Percentiles rank a stretch among this genome's conserved stretches.
phyloP scores from a whole-genome alignment of 208 protist genomes.

The Leishmania aethiopica region DNA sequence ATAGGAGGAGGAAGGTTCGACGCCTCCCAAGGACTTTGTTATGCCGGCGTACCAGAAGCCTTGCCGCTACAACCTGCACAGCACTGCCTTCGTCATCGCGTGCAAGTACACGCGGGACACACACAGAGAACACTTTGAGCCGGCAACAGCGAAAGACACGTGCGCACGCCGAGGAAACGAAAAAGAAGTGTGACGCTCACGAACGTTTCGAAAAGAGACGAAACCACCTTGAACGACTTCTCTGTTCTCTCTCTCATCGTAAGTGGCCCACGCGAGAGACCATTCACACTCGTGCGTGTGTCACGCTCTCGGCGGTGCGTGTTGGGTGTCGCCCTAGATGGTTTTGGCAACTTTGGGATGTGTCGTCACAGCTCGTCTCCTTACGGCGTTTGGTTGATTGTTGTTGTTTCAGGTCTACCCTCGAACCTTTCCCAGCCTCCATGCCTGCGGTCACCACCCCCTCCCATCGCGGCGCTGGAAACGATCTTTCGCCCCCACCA shows the following conservation, averaged over 20 bases:
- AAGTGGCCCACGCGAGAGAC: not conserved
- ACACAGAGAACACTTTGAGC: not conserved
- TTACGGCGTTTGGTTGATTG: not conserved
- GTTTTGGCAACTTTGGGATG: not conserved
- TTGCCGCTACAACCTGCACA: constrained; percentile 80
- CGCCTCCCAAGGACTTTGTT: constrained; percentile 1
- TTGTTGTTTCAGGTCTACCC: not conserved
- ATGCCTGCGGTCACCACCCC: not conserved
- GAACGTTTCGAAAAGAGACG: not conserved
- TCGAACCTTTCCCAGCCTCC: not conserved
- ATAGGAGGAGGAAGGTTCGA: constrained; percentile 11
- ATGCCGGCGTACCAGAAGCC: constrained; percentile 61
- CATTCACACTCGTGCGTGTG: not conserved
- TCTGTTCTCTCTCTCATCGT: not conserved
- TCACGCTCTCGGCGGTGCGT: not conserved
- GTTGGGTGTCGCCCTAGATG: not conserved
- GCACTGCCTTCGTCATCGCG: constrained; percentile 37
- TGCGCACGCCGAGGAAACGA: not conserved
- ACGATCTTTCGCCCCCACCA: not conserved
- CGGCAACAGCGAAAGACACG: not conserved
- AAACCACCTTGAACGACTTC: not conserved
- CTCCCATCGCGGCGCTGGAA: too few species aligned
- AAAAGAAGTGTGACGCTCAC: not conserved
- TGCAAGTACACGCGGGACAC: constrained; percentile 27
- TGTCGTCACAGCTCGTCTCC: not conserved